Conservation (phyloP, 2,329 filamentous ascomycete genomes). For the Trichoderma pleuroti region DNA sequence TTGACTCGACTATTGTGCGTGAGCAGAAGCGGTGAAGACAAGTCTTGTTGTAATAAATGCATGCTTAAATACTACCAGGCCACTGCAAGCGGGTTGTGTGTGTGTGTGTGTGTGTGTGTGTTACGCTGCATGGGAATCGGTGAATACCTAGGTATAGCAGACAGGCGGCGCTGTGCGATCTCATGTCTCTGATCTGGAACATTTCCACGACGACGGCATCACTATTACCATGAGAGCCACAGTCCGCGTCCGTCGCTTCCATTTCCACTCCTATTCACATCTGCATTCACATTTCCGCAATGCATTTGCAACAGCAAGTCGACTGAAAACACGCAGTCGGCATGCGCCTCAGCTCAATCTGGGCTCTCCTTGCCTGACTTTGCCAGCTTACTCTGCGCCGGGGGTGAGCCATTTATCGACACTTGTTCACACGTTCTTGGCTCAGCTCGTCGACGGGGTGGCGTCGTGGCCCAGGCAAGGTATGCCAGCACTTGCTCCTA, state of each 20-base stretch:
- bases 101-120: too few relatives aligned
- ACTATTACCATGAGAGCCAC: neutral
- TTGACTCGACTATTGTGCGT: neutral
- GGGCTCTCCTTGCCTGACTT: neutral
- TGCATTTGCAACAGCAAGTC: neutral
- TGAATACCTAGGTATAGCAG: neutral
- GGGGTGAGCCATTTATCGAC: slow-evolving; percentile 15
- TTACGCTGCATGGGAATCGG: neutral
- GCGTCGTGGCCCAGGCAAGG: neutral
- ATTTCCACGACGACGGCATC: neutral
- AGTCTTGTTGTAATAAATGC: neutral
- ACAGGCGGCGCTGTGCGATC: neutral
- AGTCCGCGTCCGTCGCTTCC: neutral
- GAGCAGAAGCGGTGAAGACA: neutral
- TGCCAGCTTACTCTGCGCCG: neutral
- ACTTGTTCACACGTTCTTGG: slow-evolving; percentile 5
- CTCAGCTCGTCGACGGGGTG: neutral
- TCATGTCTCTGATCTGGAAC: neutral
- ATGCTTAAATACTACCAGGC: neutral
- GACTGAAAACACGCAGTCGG: neutral
- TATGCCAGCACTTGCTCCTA: neutral
- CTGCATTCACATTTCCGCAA: neutral
- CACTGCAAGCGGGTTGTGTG: neutral
- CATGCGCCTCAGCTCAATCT: neutral
- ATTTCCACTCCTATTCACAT: neutral